phyloP scores from a whole-genome alignment of 495 filamentous ascomycete species.

The Tuber umbilicatum region DNA sequence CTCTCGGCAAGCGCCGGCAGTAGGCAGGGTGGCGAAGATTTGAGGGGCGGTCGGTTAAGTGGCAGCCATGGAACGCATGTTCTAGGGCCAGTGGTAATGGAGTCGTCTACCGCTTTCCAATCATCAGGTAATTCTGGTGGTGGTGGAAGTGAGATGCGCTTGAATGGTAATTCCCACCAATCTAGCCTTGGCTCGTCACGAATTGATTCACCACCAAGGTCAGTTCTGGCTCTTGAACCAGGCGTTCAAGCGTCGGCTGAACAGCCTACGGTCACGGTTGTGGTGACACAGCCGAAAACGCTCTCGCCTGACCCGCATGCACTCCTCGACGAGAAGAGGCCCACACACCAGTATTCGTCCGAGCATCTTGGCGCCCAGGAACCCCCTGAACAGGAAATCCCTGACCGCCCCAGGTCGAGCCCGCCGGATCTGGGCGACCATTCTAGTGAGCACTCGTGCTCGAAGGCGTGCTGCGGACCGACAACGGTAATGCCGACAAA shows the following conservation, averaged over 20 bases:
- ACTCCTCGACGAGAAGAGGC: slow-evolving; percentile 35
- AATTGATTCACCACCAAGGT: slow-evolving; percentile 27
- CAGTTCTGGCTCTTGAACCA: slow-evolving; percentile 11
- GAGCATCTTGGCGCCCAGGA: slow-evolving; percentile 35
- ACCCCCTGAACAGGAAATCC: slow-evolving; percentile 23
- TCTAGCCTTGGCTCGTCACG: slow-evolving; percentile 25
- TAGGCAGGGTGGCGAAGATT: slow-evolving; percentile 7
- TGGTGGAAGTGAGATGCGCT: neutral
- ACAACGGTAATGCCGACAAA: slow-evolving; percentile 34
- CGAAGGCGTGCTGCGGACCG: slow-evolving; percentile 34
- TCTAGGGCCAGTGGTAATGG: slow-evolving; percentile 39
- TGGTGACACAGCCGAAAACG: slow-evolving; percentile 37
- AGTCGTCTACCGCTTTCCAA: slow-evolving; percentile 18
- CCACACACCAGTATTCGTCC: slow-evolving; percentile 41
- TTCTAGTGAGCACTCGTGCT: slow-evolving; percentile 41
- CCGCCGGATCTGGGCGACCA: slow-evolving; percentile 40
- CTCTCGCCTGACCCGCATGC: slow-evolving; percentile 24
- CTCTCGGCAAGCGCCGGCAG: neutral
- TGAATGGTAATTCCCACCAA: slow-evolving; percentile 24
- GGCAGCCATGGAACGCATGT: slow-evolving; percentile 31
- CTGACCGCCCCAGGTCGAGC: slow-evolving; percentile 38
- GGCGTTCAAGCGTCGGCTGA: slow-evolving; percentile 22
- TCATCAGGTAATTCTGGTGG: slow-evolving; percentile 1
- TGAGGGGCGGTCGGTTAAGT: slow-evolving; percentile 14
- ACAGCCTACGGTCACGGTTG: slow-evolving; percentile 35